Conservation (phyloP, 2,329 filamentous ascomycete genomes). For the Talaromyces sp. region DNA sequence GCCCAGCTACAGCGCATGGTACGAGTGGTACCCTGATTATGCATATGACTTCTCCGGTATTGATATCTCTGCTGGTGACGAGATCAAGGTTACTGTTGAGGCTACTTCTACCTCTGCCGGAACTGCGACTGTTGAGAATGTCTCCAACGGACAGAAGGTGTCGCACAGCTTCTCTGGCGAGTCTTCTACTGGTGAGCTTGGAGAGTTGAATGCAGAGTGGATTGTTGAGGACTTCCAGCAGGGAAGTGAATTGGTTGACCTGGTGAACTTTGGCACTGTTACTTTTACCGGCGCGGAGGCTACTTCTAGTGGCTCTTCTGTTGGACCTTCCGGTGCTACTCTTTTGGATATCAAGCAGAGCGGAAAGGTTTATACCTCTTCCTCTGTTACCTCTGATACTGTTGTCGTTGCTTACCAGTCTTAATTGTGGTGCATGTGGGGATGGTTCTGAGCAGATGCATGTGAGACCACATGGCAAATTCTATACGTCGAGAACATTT, state of each 20-base stretch:
- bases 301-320: conserved; percentile 28
- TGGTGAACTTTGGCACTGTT: conserved; percentile 53
- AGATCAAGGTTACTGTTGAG: conserved; percentile 45
- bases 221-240: conserved; percentile 58
- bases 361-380: conserved; percentile 34
- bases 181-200: conserved; percentile 44
- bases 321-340: conserved; percentile 39
- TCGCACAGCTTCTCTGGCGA: conserved; percentile 52
- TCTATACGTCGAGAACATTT: too few species aligned
- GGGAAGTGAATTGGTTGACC: conserved; percentile 41
- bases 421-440: too few species aligned
- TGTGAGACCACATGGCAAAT: too few species aligned
- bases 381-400: conserved; percentile 14
- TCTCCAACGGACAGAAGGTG: conserved; percentile 53
- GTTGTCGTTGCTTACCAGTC: not conserved
- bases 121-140: conserved; percentile 52
- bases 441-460: too few species aligned
- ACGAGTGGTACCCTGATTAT: conserved; percentile 63
- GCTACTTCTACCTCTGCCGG: conserved; percentile 48
- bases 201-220: conserved; percentile 63
- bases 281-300: conserved; percentile 48
- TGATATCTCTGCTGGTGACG: conserved; percentile 47
- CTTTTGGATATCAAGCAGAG: conserved; percentile 51
- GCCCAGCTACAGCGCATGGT: conserved; percentile 58
- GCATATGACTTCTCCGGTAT: conserved; percentile 56